Percentiles rank a stretch among this genome's conserved stretches.
Conservation (phyloP, 2,329 filamentous ascomycete genomes). For the Leptographium galeiforme region DNA sequence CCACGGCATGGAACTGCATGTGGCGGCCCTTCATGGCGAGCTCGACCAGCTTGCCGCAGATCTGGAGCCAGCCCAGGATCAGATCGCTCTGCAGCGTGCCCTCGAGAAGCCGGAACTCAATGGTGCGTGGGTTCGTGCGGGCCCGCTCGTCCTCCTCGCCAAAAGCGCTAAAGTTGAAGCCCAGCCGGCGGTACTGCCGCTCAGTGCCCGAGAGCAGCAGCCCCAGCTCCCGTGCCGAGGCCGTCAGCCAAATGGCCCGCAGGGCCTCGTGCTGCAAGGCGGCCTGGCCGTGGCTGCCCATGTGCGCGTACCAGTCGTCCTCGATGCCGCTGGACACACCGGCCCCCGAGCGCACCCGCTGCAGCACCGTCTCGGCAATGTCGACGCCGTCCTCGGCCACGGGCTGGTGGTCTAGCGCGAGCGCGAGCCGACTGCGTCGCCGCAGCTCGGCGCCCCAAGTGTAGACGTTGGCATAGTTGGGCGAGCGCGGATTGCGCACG, state of each 20-base stretch:
- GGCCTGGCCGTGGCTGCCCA: constrained; percentile 5
- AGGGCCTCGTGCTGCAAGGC: constrained; percentile 13
- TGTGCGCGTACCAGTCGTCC: constrained; percentile 11
- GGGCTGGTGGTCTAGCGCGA: constrained; percentile 5
- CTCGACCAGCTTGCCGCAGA: constrained; percentile 19
- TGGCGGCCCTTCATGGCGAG: constrained; percentile 12
- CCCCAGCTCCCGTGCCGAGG: constrained; percentile 19
- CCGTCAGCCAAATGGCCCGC: constrained; percentile 17
- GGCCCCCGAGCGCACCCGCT: background rate
- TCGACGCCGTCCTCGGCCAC: background rate
- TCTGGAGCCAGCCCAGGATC: constrained; percentile 21
- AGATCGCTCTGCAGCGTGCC: constrained; percentile 17
- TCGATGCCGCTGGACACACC: constrained; percentile 2
- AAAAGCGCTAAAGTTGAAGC: constrained; percentile 28
- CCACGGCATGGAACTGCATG: constrained; percentile 3
- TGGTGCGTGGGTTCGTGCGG: constrained; percentile 19
- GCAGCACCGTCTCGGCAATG: constrained; percentile 4
- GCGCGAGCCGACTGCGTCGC: constrained; percentile 19
- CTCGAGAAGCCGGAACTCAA: constrained; percentile 27
- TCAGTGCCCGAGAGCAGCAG: constrained; percentile 21
- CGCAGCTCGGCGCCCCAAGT: constrained; percentile 24
- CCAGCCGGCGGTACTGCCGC: constrained; percentile 21
- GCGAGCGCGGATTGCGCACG: constrained; percentile 22
- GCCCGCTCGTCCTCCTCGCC: constrained; percentile 22
- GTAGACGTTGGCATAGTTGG: constrained; percentile 22